Base-by-base conservation (phyloP, 768 basidiomycete genomes). In the Tricholoma matsutake region DNA sequence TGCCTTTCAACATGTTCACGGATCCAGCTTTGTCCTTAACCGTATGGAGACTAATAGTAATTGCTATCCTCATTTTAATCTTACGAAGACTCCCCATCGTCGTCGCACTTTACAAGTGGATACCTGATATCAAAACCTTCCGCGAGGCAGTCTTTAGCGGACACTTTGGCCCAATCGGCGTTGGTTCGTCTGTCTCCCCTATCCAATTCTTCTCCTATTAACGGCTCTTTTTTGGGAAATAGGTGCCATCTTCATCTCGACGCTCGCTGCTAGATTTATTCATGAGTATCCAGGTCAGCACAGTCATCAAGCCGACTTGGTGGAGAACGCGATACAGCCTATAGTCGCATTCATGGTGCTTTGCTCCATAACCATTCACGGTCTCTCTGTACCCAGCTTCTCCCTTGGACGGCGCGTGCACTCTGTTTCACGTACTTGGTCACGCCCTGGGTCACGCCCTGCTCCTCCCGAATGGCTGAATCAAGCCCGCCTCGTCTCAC, bases 341-440 rank as follows among this genome's bases (percentile, higher is more conserved):
- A 92, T 99, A 65, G 91, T 94, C 10, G 88, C 91, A 1, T 98
- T 97, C 74, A 87, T 98, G 86, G 97, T 99, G 3, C 81, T 99
- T 7, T 88, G 86, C 66, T 96, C 94, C 0, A 92, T 98, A 62
- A 81, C 89, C 16, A 85, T 91, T 16, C 92, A 94, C 68, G 96
- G 94, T 2, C 79, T 97, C 7, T 96, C 94, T 10, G 97, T 99
- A 64, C 94, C 96, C 0, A 90, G 89, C 70, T 97, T 98, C 79
- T 94, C 94, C 20, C 85, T 98, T 29, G 89, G 94, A 16, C 81
- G 92, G 31, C 86, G 94, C 25, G 94, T 98, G n/a, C 94, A 96
- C 71, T 88, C 78, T 16, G 89, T 93, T 57, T 90, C 92, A 13
- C 84, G 94, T 65, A 98, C 96, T 7, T 94, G 91, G 89, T 96